Conservation (phyloP, 345 rosid species). For the Odontarrhena argentea region DNA sequence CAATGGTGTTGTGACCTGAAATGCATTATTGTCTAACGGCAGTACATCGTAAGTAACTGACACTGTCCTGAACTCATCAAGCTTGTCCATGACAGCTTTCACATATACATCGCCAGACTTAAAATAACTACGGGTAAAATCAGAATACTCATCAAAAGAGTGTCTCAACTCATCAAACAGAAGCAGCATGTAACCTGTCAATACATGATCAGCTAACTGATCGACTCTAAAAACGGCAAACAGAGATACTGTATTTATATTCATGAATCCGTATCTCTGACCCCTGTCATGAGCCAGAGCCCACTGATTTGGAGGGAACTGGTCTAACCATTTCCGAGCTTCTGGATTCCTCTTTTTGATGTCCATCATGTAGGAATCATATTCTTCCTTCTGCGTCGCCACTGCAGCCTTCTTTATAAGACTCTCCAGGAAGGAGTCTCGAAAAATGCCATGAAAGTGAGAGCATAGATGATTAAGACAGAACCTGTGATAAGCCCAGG, state of each 20-base stretch:
- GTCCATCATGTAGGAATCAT: constrained; percentile 1
- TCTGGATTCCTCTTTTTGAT: constrained; percentile 8
- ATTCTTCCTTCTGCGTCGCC: background rate
- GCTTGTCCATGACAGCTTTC: background rate
- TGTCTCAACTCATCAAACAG: constrained; percentile 18
- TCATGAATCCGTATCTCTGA: constrained; percentile 2
- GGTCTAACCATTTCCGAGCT: constrained; percentile 25
- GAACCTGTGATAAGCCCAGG: constrained; percentile 17
- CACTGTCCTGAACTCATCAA: background rate
- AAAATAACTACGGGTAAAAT: background rate
- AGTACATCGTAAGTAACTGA: background rate
- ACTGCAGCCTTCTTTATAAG: background rate
- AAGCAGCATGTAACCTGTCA: background rate
- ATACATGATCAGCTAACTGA: background rate
- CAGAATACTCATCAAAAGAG: background rate
- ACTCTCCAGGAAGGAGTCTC: background rate
- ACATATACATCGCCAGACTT: background rate
- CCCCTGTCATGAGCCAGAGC: constrained; percentile 28
- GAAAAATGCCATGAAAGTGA: background rate
- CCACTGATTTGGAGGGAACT: constrained; percentile 3
- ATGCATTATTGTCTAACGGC: background rate
- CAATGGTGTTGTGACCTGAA: background rate
- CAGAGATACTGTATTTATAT: background rate
- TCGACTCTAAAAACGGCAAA: background rate
- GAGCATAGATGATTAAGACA: background rate